Base-by-base conservation (phyloP, 228 moss, liverwort and hornwort species). In the Sphagnum fallax region DNA sequence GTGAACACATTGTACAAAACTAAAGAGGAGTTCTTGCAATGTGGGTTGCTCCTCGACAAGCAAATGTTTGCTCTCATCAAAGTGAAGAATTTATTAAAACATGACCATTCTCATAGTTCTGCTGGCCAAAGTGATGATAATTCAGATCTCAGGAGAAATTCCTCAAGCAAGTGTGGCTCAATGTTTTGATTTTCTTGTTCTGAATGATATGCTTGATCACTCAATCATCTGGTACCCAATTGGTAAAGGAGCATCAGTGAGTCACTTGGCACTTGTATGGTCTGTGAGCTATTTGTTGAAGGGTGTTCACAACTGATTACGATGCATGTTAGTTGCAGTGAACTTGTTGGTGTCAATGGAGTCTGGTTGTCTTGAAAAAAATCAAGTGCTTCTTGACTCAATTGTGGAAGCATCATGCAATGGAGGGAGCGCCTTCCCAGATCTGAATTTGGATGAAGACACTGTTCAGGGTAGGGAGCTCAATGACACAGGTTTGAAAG, bases 31-130 rank as follows among this genome's bases (percentile, higher is more conserved):
- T 81, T 74, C 53, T 59, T 76, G 15, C 76, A 76, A 16, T 81
- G 81, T 15, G 81, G 74, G 50, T 68, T 76, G n/a, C 67, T 66
- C 65, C 81, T 85, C 10, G 84, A 85, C 71, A 81, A 76, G 60
- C 84, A 85, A 66, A 81, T 85, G 81, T 71, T 66, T 47, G 78
- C 71, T 13, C 72, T 85, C 63, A 65, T 73, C 47, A 79, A 81
- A 50, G 71, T 79, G 76, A 74, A 64, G 8, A 79, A 66, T 64
- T 52, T 68, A 48, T 18, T 16, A 5, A 5, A 62, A 8, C 14
- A 68, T 63, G 49, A 68, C 6, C 5, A 49, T 47, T 63, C 60
- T 16, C 49, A 62, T 51, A 10, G 61, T 51, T 62, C 48, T n/a
- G 12, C 58, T n/a, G n/a, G 50, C 32, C 51, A 53, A 58, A 71